phyloP scores from a whole-genome alignment of 345 rosid species.

The Populus alba region DNA sequence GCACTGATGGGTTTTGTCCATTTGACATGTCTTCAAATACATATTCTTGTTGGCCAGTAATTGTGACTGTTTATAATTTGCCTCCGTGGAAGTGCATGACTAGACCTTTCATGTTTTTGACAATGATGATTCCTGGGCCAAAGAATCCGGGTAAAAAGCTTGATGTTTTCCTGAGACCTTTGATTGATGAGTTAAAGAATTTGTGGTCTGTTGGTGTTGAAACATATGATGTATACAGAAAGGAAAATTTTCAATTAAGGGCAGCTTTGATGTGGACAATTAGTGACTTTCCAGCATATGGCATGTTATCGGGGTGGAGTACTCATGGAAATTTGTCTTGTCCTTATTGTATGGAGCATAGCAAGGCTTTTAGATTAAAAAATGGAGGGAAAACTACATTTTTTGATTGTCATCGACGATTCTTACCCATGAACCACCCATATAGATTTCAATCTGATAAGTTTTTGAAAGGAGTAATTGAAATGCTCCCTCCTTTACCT shows the following conservation, averaged over 20 bases:
- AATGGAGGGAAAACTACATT: not conserved
- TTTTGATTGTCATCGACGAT: not conserved
- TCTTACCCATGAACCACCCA: not conserved
- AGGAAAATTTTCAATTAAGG: not conserved
- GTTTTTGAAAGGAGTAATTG: not conserved
- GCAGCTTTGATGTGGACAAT: not conserved
- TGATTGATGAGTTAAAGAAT: not conserved
- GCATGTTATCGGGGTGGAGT: not conserved
- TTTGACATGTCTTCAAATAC: not conserved
- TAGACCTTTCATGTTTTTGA: not conserved
- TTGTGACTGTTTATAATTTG: not conserved
- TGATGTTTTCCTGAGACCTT: not conserved
- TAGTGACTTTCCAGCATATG: slow-evolving; percentile 2
- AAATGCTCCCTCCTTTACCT: not conserved
- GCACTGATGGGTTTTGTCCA: not conserved
- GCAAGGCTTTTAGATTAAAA: not conserved
- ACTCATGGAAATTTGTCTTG: not conserved
- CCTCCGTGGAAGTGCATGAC: not conserved
- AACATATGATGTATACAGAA: not conserved
- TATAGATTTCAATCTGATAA: not conserved
- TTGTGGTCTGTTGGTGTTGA: not conserved
- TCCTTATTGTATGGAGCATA: not conserved
- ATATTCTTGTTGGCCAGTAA: not conserved
- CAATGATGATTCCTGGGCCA: not conserved
- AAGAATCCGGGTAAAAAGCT: not conserved